Base-by-base conservation (phyloP, 2,329 filamentous ascomycete species). In the Fusarium kyushuense region DNA sequence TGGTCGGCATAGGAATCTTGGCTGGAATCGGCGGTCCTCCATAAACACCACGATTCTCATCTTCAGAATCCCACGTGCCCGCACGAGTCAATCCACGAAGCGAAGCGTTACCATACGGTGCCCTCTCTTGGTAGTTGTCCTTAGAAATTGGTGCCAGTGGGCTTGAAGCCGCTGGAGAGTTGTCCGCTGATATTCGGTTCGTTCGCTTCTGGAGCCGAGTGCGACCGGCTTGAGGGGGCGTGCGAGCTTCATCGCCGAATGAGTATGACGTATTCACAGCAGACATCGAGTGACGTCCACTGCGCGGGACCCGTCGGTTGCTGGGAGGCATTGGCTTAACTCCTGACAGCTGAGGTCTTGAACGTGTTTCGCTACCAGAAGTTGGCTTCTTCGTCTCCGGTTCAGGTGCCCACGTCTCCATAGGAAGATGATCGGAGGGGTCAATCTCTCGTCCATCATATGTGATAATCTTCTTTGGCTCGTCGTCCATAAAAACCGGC, bases 401-500 rank as follows among this genome's bases (percentile, higher is more conserved):
- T 72, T 94, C 91, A 0, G 91, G 91, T 3, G 91, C 91, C 91
- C 91, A 94, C 2, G 88, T 88, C 56, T 92, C 89, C 75, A 93
- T 87, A 0, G 92, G 92, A 16, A 94, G 83, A 74, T 94, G 92
- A 76, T 95, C 92, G 1, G 91, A 93, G 1, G 92, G 92, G 74
- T 95, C 92, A 56, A 95, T 86, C 72, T 93, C 90, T 56, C 90
- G 85, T 9, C 92, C 92, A 74, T 93, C 91, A 66, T 91, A 85
- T 2, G 88, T 91, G 54, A 94, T 89, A 63, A 94, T 93, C 73
- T 92, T 92, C 29, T 70, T 69, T 11, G 87, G 89, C 52, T 86
- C 84, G 1, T 83, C 79, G 54, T 89, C 87, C 67, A 72, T 46
- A n/a, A 64, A 72, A 41, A 72, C 67, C 6, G 69, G 58, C 3